Conservation (phyloP, 352 stramenopile genomes). For the Globisporangium solare region DNA sequence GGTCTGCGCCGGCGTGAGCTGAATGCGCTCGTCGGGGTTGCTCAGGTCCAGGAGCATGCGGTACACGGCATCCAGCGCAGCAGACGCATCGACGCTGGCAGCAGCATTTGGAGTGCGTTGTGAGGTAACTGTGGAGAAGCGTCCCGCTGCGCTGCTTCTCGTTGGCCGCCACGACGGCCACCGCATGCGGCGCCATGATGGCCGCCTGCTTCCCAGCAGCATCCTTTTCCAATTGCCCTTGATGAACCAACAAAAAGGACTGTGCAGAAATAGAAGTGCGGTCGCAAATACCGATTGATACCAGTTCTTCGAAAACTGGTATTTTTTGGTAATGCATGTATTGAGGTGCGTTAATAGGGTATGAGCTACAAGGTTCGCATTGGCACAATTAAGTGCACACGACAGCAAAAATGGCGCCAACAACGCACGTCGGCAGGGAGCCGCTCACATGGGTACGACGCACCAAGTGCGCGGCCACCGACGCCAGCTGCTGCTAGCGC, state of each 20-base stretch:
- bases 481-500: too few species aligned
- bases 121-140: neutral
- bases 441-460: conserved; percentile 54
- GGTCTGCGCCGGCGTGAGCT: conserved; percentile 36
- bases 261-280: too few species aligned
- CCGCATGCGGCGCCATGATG: neutral
- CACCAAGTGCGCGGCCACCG: too few species aligned
- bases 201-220: too few species aligned
- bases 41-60: conserved; percentile 30
- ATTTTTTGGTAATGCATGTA: too few species aligned
- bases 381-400: neutral
- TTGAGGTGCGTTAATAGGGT: too few species aligned
- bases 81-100: conserved; percentile 17
- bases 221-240: too few species aligned
- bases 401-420: conserved; percentile 2
- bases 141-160: neutral
- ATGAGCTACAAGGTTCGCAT: neutral
- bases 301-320: too few species aligned
- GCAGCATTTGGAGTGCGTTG: neutral
- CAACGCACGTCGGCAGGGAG: conserved; percentile 22
- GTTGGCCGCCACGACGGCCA: neutral
- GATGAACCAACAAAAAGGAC: too few species aligned
- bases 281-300: too few species aligned
- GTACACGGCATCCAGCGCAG: conserved; percentile 34
- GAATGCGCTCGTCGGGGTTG: conserved; percentile 13